Percentiles rank a stretch among this genome's conserved stretches.
These are phyloP conservation scores for Helichrysum umbraculigerum DNA, from an alignment of 129 eudicot species.

Conservation along the genomic window DNA sequence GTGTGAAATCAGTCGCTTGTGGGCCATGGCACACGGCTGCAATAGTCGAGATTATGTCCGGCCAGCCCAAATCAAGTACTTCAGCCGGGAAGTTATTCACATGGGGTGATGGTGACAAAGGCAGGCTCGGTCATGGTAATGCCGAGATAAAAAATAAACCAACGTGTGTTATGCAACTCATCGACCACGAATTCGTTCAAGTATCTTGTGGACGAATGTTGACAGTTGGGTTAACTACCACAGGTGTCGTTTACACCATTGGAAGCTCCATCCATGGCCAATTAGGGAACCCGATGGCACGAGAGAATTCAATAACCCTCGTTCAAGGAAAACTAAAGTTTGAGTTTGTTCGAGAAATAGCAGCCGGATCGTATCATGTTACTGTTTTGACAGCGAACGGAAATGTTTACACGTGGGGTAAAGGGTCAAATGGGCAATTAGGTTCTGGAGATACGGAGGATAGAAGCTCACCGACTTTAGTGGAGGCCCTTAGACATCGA, in stretches of 20 bases:
- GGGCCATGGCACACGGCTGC: conserved; percentile 81
- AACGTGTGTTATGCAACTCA: conserved; percentile 42
- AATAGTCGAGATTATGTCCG: conserved; percentile 41
- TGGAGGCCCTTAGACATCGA: conserved; percentile 48
- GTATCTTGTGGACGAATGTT: conserved; percentile 62
- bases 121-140: conserved; percentile 55
- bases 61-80: conserved; percentile 25
- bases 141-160: conserved; percentile 43
- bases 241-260: conserved; percentile 54
- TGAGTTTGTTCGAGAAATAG: conserved; percentile 53
- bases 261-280: conserved; percentile 63
- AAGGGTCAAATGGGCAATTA: conserved; percentile 63
- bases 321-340: conserved; percentile 66
- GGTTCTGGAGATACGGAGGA: conserved; percentile 54
- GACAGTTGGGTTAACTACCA: conserved; percentile 51
- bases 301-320: conserved; percentile 36
- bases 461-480: conserved; percentile 54
- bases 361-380: conserved; percentile 57
- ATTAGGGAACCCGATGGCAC: conserved; percentile 51
- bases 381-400: conserved; percentile 55
- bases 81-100: conserved; percentile 56
- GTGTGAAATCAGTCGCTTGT: conserved; percentile 59
- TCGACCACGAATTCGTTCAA: conserved; percentile 57
- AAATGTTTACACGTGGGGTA: conserved; percentile 65
- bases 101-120: conserved; percentile 79